phyloP scores from a whole-genome alignment of 2,329 filamentous ascomycete species.

The Orbilia ellipsospora region DNA sequence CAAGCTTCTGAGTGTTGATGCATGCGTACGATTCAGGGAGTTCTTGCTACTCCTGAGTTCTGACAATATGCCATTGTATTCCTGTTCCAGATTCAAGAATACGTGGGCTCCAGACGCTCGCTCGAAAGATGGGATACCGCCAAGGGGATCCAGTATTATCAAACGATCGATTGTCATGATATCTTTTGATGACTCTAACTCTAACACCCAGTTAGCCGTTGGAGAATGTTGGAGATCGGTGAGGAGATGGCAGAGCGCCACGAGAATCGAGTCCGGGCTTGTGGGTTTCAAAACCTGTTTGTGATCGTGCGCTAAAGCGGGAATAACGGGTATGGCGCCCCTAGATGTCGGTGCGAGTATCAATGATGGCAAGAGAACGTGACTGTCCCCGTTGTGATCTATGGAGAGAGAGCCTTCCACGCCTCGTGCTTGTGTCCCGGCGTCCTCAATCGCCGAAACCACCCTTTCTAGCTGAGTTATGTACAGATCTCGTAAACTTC shows the following conservation, averaged over 20 bases:
- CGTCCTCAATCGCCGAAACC: constrained; percentile 56
- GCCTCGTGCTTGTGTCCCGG: constrained; percentile 52
- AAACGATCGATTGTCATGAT: constrained; percentile 76
- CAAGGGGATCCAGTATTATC: constrained; percentile 86
- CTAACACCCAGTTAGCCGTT: constrained; percentile 59
- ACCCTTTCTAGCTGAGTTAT: constrained; percentile 56
- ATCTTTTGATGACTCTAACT: constrained; percentile 63
- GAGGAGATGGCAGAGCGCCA: constrained; percentile 82
- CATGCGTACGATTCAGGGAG: constrained; percentile 64
- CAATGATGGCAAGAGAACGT: constrained; percentile 63
- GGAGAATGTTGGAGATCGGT: constrained; percentile 67
- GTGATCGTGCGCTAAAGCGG: constrained; percentile 71
- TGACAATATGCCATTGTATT: constrained; percentile 76
- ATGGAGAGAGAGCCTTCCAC: constrained; percentile 58
- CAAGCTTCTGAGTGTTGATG: constrained; percentile 79
- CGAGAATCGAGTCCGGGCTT: constrained; percentile 73
- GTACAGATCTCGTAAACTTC: constrained; percentile 26
- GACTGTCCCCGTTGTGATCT: constrained; percentile 62
- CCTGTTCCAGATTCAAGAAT: constrained; percentile 93
- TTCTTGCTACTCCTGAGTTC: constrained; percentile 68
- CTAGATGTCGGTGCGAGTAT: constrained; percentile 74
- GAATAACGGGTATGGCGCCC: constrained; percentile 77
- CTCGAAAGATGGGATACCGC: constrained; percentile 79
- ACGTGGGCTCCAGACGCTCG: constrained; percentile 75
- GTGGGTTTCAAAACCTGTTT: constrained; percentile 64